phyloP scores from a whole-genome alignment of 1,284 basidiomycete genomes.

The Binderoboletus segoi region DNA sequence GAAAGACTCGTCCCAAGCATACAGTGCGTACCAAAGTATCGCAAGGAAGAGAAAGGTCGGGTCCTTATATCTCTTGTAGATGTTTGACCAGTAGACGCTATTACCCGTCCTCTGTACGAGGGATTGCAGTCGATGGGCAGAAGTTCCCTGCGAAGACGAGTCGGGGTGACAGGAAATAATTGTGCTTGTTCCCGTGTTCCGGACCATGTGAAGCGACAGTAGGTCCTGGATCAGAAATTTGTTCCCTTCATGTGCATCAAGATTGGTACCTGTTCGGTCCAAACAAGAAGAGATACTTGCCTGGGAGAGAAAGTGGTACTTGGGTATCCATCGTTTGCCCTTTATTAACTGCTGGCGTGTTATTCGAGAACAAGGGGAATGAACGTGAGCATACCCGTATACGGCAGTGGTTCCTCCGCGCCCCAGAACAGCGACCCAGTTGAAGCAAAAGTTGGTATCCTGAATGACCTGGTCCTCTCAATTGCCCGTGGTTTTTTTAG shows the following conservation, averaged over 20 bases:
- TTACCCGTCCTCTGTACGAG: constrained; percentile 36
- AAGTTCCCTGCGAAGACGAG: constrained; percentile 30
- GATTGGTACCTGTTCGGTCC: background rate
- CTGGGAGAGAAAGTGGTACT: constrained; percentile 43
- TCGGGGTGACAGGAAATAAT: constrained; percentile 45
- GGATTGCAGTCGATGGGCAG: constrained; percentile 35
- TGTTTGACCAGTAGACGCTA: constrained; percentile 57
- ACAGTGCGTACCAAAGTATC: constrained; percentile 58
- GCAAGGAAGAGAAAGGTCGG: constrained; percentile 56
- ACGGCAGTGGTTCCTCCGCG: constrained; percentile 4
- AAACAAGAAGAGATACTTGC: constrained; percentile 3
- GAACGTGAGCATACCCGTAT: constrained; percentile 12
- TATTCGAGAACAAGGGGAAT: background rate
- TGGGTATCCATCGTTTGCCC: constrained; percentile 51
- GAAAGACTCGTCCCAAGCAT: constrained; percentile 59
- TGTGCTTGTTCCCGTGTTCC: constrained; percentile 38
- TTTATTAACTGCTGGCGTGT: constrained; percentile 12
- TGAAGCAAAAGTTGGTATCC: background rate
- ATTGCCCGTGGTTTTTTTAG: constrained; percentile 28
- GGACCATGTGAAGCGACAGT: constrained; percentile 45
- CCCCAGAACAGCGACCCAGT: background rate
- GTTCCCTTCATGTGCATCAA: constrained; percentile 18
- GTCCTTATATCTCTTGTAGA: constrained; percentile 48
- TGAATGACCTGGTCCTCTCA: constrained; percentile 9
- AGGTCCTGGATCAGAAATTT: constrained; percentile 34